phyloP scores from a whole-genome alignment of 805 yeast genomes.

The Priceomyces fermenticarens region DNA sequence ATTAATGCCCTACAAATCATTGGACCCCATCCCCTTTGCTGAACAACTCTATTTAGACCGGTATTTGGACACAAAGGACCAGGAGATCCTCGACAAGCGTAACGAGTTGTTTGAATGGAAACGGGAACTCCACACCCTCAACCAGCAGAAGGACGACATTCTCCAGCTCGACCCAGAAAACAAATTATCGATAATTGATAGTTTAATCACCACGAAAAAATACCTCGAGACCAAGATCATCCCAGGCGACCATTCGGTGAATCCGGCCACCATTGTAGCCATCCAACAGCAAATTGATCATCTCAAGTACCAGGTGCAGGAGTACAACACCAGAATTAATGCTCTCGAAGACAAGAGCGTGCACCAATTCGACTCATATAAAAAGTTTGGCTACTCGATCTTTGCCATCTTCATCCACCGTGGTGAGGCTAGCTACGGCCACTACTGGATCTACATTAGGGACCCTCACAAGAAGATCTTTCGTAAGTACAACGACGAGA shows the following conservation, averaged over 20 bases:
- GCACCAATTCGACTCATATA: constrained; percentile 60
- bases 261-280: constrained; percentile 45
- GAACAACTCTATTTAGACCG: constrained; percentile 83
- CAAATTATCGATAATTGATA: constrained; percentile 33
- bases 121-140: constrained; percentile 44
- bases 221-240: constrained; percentile 47
- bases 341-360: constrained; percentile 49
- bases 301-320: constrained; percentile 45
- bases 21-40: constrained; percentile 77
- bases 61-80: constrained; percentile 69
- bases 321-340: constrained; percentile 39
- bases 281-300: constrained; percentile 45
- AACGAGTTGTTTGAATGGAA: constrained; percentile 65
- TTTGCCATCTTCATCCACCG: constrained; percentile 93
- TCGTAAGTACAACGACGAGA: constrained; percentile 92
- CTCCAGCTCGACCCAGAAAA: constrained; percentile 38
- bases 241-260: constrained; percentile 29
- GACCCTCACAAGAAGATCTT: constrained; percentile 67
- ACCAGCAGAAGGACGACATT: constrained; percentile 41
- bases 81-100: constrained; percentile 49
- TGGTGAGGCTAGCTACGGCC: constrained; percentile 95
- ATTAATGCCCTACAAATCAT: constrained; percentile 75
- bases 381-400: constrained; percentile 68
- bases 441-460: constrained; percentile 91
- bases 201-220: constrained; percentile 52